Evolutionary conservation across 495 filamentous ascomycete genomes (phyloP).

Genomic region (Thermothielavioides terrestris): DNA sequence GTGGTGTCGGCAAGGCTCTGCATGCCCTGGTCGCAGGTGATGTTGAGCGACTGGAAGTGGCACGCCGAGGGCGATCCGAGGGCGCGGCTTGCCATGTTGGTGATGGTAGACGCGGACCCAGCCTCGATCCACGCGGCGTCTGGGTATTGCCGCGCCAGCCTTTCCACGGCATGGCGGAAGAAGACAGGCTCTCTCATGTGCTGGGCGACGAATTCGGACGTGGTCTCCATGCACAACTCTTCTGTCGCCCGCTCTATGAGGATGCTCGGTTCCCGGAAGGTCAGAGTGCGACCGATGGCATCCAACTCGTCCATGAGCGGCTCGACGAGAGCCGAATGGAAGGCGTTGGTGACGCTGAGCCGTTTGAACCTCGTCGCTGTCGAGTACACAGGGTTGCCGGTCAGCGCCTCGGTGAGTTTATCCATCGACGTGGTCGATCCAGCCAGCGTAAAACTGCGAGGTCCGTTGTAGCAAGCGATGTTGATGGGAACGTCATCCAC

Average conservation of each 20-base stretch:
- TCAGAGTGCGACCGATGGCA: neutral
- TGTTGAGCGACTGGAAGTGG: constrained; percentile 37
- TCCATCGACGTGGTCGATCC: neutral
- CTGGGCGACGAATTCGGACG: neutral
- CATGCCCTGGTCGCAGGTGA: constrained; percentile 28
- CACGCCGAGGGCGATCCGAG: neutral
- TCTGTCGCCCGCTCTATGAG: neutral
- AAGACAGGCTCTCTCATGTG: neutral
- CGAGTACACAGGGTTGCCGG: neutral
- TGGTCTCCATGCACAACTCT: neutral
- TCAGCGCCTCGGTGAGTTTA: neutral
- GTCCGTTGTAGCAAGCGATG: neutral
- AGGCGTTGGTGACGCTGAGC: constrained; percentile 44
- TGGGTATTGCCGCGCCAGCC: neutral
- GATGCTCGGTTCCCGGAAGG: neutral
- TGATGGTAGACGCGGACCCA: neutral
- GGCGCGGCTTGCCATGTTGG: neutral
- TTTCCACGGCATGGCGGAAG: neutral
- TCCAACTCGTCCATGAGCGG: constrained; percentile 27
- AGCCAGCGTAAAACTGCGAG: neutral
- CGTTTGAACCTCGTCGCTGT: constrained; percentile 19
- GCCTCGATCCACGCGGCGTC: neutral
- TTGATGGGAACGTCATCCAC: neutral
- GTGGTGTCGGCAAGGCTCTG: constrained; percentile 36
- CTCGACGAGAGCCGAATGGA: constrained; percentile 43